Evolutionary conservation across 345 rosid species (phyloP).

Genomic region (Populus simonii): DNA sequence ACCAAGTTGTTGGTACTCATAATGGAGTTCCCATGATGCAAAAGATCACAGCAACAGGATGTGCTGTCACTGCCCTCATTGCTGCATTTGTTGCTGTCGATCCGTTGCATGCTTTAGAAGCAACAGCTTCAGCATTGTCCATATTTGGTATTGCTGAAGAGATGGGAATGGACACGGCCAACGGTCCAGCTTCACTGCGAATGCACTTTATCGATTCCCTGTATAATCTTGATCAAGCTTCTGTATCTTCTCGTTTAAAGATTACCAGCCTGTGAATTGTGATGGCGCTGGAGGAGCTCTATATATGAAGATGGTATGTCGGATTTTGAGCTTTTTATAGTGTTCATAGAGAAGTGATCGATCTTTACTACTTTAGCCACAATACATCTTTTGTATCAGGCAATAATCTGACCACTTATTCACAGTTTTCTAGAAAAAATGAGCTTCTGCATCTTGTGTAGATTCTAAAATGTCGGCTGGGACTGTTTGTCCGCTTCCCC

Average conservation of each 20-base stretch:
- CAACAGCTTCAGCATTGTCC: slow-evolving; percentile 77
- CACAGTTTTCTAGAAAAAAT: background rate
- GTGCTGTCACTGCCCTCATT: slow-evolving; percentile 69
- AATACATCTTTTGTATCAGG: background rate
- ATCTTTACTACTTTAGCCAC: background rate
- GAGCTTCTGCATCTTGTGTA: background rate
- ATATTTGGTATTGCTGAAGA: slow-evolving; percentile 81
- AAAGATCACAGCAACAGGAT: slow-evolving; percentile 82
- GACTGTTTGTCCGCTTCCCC: background rate
- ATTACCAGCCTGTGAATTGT: slow-evolving; percentile 27
- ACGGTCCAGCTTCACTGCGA: slow-evolving; percentile 85
- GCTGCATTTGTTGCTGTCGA: slow-evolving; percentile 79
- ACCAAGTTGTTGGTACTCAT: slow-evolving; percentile 49
- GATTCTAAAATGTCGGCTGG: background rate
- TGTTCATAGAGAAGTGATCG: background rate
- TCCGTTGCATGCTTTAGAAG: slow-evolving; percentile 53
- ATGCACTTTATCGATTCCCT: slow-evolving; percentile 77
- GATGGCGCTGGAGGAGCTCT: slow-evolving; percentile 8
- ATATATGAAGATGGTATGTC: slow-evolving; percentile 2
- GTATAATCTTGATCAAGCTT: slow-evolving; percentile 54
- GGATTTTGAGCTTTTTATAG: background rate
- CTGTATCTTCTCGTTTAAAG: slow-evolving; percentile 40
- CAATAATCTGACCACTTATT: background rate
- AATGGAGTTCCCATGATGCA: slow-evolving; percentile 89
- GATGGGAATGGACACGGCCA: slow-evolving; percentile 65